Evolutionary conservation across 2,329 filamentous ascomycete genomes (phyloP).

Genomic region (Penicillium freii): DNA sequence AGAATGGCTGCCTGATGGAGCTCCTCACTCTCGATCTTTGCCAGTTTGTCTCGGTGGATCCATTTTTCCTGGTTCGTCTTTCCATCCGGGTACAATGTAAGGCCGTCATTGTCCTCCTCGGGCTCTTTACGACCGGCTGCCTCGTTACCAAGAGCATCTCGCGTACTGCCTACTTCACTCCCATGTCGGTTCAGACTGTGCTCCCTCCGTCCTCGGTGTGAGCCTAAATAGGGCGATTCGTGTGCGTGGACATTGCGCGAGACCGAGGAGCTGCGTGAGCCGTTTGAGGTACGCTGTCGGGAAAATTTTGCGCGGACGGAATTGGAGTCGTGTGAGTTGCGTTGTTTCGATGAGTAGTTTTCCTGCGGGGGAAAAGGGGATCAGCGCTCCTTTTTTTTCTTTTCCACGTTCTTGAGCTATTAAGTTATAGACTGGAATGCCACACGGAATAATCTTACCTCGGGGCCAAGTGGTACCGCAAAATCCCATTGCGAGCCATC

Average conservation of each 20-base stretch:
- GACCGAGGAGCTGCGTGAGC: slow-evolving; percentile 41
- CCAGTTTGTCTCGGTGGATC: slow-evolving; percentile 53
- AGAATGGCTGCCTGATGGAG: slow-evolving; percentile 49
- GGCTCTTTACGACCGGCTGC: slow-evolving; percentile 17
- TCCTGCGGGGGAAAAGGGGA: slow-evolving; percentile 22
- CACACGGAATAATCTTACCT: slow-evolving; percentile 32
- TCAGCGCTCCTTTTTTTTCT: slow-evolving; percentile 14
- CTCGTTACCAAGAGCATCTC: slow-evolving; percentile 32
- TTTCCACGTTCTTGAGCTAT: neutral
- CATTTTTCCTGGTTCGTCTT: slow-evolving; percentile 43
- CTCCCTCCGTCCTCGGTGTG: slow-evolving; percentile 36
- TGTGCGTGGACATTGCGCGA: slow-evolving; percentile 33
- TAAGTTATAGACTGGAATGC: neutral
- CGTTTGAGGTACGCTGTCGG: slow-evolving; percentile 35
- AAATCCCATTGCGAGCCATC: slow-evolving; percentile 41
- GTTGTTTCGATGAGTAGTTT: slow-evolving; percentile 30
- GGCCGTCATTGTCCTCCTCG: slow-evolving; percentile 21
- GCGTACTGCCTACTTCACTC: slow-evolving; percentile 40
- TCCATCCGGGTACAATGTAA: slow-evolving; percentile 9
- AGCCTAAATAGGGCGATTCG: slow-evolving; percentile 29
- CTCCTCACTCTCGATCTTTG: slow-evolving; percentile 52
- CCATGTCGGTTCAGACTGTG: slow-evolving; percentile 36
- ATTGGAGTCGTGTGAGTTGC: slow-evolving; percentile 40
- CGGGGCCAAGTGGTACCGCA: slow-evolving; percentile 35
- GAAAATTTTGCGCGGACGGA: slow-evolving; percentile 28